Conservation (phyloP, 1,139 yeast genomes). For the Yamadazyma sp. region DNA sequence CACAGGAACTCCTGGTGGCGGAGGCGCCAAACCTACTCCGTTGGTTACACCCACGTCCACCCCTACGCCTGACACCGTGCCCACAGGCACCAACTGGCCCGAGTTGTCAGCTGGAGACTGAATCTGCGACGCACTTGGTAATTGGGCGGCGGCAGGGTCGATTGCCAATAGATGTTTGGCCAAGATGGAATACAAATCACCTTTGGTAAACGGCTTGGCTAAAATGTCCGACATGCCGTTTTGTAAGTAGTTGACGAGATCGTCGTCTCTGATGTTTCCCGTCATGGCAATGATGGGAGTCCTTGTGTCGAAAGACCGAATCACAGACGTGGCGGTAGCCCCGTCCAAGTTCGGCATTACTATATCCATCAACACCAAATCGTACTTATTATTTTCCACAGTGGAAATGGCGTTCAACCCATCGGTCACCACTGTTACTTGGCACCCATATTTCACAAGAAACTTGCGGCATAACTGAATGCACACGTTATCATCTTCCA, state of each 20-base stretch:
- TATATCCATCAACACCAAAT: constrained; percentile 86
- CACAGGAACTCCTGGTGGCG: no score
- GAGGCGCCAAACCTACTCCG: no score
- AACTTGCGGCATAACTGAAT: constrained; percentile 78
- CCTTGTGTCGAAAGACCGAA: constrained; percentile 75
- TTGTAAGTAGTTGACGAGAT: constrained; percentile 74
- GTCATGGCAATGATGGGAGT: constrained; percentile 96
- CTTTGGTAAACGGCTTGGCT: constrained; percentile 90
- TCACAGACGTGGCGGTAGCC: constrained; percentile 86
- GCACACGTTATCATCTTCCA: constrained; percentile 85
- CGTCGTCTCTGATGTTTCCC: constrained; percentile 80
- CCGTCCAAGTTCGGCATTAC: constrained; percentile 96
- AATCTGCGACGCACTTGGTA: neutral
- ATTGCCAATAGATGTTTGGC: constrained; percentile 55
- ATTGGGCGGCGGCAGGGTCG: neutral
- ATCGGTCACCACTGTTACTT: constrained; percentile 89
- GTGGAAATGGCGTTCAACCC: constrained; percentile 86
- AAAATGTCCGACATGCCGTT: constrained; percentile 91
- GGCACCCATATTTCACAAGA: constrained; percentile 83
- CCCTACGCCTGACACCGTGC: neutral
- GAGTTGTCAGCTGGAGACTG: constrained; percentile 1
- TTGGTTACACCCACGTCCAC: neutral
- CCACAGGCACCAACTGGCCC: neutral
- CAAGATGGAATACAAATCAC: constrained; percentile 72
- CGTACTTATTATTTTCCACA: constrained; percentile 74